Base-by-base conservation (phyloP, 345 rosid genomes). In the Linum lewisii region DNA sequence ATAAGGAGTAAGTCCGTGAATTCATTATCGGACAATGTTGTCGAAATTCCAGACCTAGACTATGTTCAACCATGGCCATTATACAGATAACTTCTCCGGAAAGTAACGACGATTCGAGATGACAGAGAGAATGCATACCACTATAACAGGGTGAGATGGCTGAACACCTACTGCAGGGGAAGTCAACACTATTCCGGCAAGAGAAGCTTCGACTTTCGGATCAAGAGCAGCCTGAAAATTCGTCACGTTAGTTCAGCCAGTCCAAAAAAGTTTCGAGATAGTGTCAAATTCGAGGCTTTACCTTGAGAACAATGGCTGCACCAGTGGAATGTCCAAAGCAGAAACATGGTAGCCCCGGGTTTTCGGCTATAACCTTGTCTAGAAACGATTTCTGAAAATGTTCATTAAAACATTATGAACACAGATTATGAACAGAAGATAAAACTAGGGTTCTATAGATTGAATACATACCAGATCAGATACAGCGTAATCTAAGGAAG, bases 251-350 rank as follows among this genome's bases (percentile, higher is more conserved):
- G n/a, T n/a, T n/a, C n/a, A n/a, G n/a, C n/a, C n/a, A n/a, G n/a
- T n/a, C n/a, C n/a, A n/a, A n/a, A n/a, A n/a, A n/a, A n/a, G n/a
- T n/a, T n/a, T n/a, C n/a, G n/a, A n/a, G n/a, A n/a, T n/a, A n/a
- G n/a, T n/a, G n/a, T n/a, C n/a, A n/a, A n/a, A n/a, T n/a, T n/a
- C n/a, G n/a, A 44, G 45, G 15, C 50, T 50, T 52, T 51, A 70
- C 74, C 74, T 71, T 65, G 21, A 71, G 74, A 24, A 65, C 60
- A 61, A 71, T 71, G 60, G 74, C 74, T 61, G 59, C 74, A 38
- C 74, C 74, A 0, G 74, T 71, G 13, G 74, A 71, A 55, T 71
- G 74, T 32, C 70, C 74, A 23, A 66, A 71, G 63, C 74, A 71
- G 54, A 71, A 71, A 50, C 74, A 71, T 11, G 74, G 74, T 11